Percentiles rank a stretch among this genome's conserved stretches.
Conservation (phyloP, 345 rosid genomes). For the Gossypium thurberi region DNA sequence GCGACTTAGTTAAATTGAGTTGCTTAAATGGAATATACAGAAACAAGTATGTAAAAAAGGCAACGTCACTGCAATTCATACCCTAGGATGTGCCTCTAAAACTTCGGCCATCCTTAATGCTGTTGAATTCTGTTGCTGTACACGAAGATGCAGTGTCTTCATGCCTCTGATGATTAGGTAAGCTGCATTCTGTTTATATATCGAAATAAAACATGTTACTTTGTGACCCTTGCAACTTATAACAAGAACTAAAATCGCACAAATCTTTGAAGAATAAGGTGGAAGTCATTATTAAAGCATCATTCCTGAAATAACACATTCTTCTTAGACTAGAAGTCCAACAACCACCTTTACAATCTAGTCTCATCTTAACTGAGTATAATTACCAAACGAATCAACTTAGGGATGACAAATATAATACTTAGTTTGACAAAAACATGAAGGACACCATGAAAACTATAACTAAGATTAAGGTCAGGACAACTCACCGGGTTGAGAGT, state of each 20-base stretch:
- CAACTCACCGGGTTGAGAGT: slow-evolving; percentile 78
- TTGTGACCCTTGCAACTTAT: background rate
- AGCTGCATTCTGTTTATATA: slow-evolving; percentile 63
- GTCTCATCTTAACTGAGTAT: background rate
- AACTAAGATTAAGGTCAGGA: background rate
- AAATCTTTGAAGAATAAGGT: background rate
- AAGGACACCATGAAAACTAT: background rate
- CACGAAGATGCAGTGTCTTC: slow-evolving; percentile 99
- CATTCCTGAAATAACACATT: background rate
- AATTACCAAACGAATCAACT: background rate
- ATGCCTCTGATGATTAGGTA: slow-evolving; percentile 95
- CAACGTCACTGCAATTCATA: slow-evolving; percentile 26
- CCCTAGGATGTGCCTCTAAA: slow-evolving; percentile 99
- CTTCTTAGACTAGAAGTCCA: slow-evolving; percentile 2
- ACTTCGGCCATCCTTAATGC: slow-evolving; percentile 90
- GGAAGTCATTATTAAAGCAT: background rate
- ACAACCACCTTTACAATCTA: slow-evolving; percentile 5
- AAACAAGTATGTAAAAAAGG: background rate
- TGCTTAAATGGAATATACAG: background rate
- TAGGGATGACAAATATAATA: background rate
- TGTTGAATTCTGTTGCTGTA: slow-evolving; percentile 89
- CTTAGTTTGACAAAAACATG: background rate
- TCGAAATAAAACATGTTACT: slow-evolving; percentile 7
- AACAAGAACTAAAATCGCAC: slow-evolving; percentile 2
- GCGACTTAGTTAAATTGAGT: background rate